Conservation (phyloP, 164 flowering plant species). For the Magnolia officinalis region DNA sequence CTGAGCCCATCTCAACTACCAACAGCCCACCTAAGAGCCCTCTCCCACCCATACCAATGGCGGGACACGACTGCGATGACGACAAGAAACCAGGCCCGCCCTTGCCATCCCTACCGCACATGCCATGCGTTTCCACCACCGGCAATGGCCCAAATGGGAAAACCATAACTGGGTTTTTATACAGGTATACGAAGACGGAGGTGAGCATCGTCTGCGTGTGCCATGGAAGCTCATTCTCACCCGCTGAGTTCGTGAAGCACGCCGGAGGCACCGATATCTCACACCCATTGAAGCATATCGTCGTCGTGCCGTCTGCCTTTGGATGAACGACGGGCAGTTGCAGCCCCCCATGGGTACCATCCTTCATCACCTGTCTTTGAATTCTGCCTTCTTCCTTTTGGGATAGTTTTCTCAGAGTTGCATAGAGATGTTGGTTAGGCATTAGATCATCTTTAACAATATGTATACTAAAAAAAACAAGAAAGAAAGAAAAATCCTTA, state of each 20-base stretch:
- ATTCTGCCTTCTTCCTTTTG: neutral
- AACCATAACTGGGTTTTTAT: constrained; percentile 59
- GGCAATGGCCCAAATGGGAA: constrained; percentile 76
- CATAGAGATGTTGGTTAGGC: neutral
- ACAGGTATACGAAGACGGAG: constrained; percentile 54
- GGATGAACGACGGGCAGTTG: neutral
- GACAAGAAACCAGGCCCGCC: neutral
- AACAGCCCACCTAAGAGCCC: constrained; percentile 25
- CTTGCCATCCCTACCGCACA: constrained; percentile 21
- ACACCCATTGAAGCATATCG: constrained; percentile 55
- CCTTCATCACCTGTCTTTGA: no score
- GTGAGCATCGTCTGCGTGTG: constrained; percentile 71
- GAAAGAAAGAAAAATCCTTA: neutral
- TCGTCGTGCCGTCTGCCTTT: constrained; percentile 45
- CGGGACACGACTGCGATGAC: neutral
- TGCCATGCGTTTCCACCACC: constrained; percentile 67
- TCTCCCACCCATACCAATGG: neutral
- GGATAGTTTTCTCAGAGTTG: neutral
- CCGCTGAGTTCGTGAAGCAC: constrained; percentile 69
- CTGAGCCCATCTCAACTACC: constrained; percentile 1
- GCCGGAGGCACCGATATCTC: constrained; percentile 59
- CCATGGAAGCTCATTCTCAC: constrained; percentile 69
- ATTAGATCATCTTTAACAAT: neutral
- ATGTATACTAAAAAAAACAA: neutral
- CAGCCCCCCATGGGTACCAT: neutral